These are phyloP conservation scores for Scenedesmus sp. DNA, from an alignment of 163 green algal species.

Conservation along the genomic window DNA sequence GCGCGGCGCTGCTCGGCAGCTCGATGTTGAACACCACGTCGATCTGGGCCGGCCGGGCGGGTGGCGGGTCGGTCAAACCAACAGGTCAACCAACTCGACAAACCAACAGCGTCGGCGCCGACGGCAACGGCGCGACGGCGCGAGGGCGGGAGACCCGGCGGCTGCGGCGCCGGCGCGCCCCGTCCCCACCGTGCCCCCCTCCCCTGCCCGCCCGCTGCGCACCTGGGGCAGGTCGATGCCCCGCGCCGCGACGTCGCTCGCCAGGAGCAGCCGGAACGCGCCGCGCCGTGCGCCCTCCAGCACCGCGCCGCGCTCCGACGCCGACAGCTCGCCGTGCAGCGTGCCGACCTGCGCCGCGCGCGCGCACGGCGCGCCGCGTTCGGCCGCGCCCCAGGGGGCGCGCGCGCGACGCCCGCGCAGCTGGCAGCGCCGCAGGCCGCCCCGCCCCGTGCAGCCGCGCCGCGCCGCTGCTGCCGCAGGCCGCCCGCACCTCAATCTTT, in stretches of 20 bases:
- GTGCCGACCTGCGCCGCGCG: constrained; percentile 56
- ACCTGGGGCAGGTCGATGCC: constrained; percentile 85
- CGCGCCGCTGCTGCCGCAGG: neutral
- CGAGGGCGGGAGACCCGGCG: too few species aligned
- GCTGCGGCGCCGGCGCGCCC: too few species aligned
- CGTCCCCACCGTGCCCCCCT: too few species aligned
- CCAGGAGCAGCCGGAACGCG: constrained; percentile 80
- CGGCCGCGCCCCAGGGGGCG: too few species aligned
- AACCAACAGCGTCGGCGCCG: too few species aligned
- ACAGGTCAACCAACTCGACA: too few species aligned
- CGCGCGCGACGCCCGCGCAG: too few species aligned
- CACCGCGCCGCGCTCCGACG: constrained; percentile 74
- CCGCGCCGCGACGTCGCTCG: constrained; percentile 89
- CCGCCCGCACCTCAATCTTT: constrained; percentile 69
- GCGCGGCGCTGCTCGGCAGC: constrained; percentile 83
- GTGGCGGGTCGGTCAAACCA: neutral
- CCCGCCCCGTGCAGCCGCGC: neutral
- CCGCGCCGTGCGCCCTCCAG: constrained; percentile 81
- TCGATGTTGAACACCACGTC: constrained; percentile 95
- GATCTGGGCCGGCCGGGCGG: too few species aligned
- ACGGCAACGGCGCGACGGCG: too few species aligned
- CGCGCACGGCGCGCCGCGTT: too few species aligned
- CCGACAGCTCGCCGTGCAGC: constrained; percentile 86
- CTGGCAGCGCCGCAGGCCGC: too few species aligned
- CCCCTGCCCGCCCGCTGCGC: too few species aligned